Conservation (phyloP, 768 basidiomycete genomes). For the Pilatotrama ljubarskyi region DNA sequence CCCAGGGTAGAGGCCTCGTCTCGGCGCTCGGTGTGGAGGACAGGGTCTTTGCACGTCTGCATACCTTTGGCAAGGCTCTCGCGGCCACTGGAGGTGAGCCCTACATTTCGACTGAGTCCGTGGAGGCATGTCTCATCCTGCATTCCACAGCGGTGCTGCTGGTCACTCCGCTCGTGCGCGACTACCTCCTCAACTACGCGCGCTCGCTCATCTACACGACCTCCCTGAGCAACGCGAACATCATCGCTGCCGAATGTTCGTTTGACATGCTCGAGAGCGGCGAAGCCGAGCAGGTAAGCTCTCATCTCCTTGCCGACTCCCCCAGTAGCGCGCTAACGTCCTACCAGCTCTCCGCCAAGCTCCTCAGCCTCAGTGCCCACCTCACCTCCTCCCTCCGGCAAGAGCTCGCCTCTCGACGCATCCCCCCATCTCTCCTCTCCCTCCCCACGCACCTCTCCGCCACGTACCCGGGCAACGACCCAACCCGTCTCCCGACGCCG, state of each 20-base stretch:
- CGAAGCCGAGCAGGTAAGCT: conserved; percentile 54
- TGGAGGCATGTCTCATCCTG: background rate
- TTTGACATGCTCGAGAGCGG: conserved; percentile 78
- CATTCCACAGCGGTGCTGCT: conserved; percentile 68
- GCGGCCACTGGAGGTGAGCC: conserved; percentile 81
- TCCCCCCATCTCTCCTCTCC: conserved; percentile 28
- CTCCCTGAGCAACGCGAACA: conserved; percentile 71
- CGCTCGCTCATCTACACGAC: conserved; percentile 92
- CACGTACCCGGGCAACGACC: conserved; percentile 25
- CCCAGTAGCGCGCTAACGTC: conserved; percentile 31
- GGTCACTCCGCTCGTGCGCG: conserved; percentile 66
- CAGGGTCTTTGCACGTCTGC: conserved; percentile 73
- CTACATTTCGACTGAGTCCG: background rate
- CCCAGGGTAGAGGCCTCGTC: conserved; percentile 73
- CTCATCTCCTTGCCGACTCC: background rate
- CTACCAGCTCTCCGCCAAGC: conserved; percentile 33
- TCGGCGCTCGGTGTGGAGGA: conserved; percentile 67
- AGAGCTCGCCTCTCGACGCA: conserved; percentile 28
- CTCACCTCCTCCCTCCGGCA: conserved; percentile 36
- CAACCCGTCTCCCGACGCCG: conserved; percentile 51
- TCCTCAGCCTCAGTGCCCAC: conserved; percentile 47
- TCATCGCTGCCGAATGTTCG: conserved; percentile 73
- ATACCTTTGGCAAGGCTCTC: conserved; percentile 93
- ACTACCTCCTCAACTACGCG: conserved; percentile 91
- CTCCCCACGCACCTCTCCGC: conserved; percentile 35